phyloP scores from a whole-genome alignment of 805 yeast genomes.

The Metschnikowia hibisci region DNA sequence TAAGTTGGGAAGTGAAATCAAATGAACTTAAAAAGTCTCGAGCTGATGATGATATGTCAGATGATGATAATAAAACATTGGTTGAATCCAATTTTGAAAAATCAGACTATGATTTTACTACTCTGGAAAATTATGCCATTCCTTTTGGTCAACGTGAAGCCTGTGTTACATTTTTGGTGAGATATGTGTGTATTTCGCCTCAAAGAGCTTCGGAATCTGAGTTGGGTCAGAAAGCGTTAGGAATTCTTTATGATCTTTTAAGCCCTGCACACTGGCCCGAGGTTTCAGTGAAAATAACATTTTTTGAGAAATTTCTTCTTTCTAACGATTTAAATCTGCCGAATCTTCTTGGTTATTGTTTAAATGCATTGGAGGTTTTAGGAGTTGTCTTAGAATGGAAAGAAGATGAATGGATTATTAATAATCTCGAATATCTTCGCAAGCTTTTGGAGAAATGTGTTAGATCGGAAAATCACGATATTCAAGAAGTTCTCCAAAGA shows the following conservation, averaged over 20 bases:
- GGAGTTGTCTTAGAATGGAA: conserved; percentile 80
- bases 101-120: conserved; percentile 35
- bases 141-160: conserved; percentile 85
- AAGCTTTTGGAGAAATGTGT: conserved; percentile 75
- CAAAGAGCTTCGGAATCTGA: conserved; percentile 82
- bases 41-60: conserved; percentile 2
- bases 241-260: conserved; percentile 68
- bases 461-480: conserved; percentile 77
- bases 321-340: conserved; percentile 70
- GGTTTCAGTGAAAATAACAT: conserved; percentile 77
- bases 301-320: conserved; percentile 82
- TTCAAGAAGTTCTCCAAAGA: conserved; percentile 78
- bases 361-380: conserved; percentile 88
- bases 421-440: conserved; percentile 65
- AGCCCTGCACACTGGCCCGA: conserved; percentile 81
- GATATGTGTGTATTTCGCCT: conserved; percentile 83
- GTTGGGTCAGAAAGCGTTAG: conserved; percentile 74
- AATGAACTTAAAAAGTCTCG: conserved; percentile 16
- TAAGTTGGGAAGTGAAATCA: conserved; percentile 76
- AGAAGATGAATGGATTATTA: conserved; percentile 70
- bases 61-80: conserved; percentile 2
- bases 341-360: conserved; percentile 69
- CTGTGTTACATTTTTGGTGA: conserved; percentile 79
- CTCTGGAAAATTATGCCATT: conserved; percentile 50
- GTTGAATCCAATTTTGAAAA: conserved; percentile 1